Conservation (phyloP, 1,284 basidiomycete genomes). For the Garcileccinum viscosum region DNA sequence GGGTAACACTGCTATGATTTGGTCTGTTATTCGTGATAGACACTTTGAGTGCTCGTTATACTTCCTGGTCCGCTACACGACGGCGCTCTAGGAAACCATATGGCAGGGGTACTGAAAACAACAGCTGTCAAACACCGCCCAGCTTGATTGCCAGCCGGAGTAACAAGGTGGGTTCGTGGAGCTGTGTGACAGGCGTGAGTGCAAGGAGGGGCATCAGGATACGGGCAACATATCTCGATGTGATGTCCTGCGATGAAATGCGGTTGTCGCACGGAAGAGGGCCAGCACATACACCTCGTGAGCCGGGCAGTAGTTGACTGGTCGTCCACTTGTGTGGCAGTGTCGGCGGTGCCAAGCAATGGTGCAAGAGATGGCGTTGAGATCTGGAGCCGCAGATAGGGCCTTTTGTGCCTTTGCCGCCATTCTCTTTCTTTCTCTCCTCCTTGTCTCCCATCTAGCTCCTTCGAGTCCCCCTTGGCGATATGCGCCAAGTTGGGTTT, state of each 20-base stretch:
- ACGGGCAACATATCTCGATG: constrained; percentile 81
- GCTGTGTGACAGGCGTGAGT: constrained; percentile 71
- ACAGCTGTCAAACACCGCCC: constrained; percentile 85
- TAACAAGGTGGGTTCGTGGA: constrained; percentile 75
- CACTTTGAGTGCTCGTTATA: constrained; percentile 24
- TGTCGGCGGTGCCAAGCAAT: constrained; percentile 34
- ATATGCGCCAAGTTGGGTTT: too few species aligned
- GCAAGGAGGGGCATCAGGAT: constrained; percentile 74
- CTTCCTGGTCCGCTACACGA: neutral
- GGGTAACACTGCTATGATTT: constrained; percentile 42
- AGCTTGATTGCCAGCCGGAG: constrained; percentile 80
- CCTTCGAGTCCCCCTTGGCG: too few species aligned
- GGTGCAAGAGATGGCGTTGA: constrained; percentile 26
- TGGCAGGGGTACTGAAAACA: constrained; percentile 76
- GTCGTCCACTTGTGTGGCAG: constrained; percentile 3
- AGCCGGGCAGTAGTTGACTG: constrained; percentile 6
- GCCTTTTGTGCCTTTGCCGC: constrained; percentile 48
- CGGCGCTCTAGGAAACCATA: constrained; percentile 64
- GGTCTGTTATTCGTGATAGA: constrained; percentile 49
- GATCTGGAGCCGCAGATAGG: constrained; percentile 9
- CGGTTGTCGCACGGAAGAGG: constrained; percentile 77
- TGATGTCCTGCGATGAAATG: constrained; percentile 84
- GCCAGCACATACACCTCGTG: constrained; percentile 51
- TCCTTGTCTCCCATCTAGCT: too few species aligned
- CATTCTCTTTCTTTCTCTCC: too few species aligned